These are phyloP conservation scores for Cordyceps militaris DNA, from an alignment of 2,329 filamentous ascomycete species.

Conservation along the genomic window DNA sequence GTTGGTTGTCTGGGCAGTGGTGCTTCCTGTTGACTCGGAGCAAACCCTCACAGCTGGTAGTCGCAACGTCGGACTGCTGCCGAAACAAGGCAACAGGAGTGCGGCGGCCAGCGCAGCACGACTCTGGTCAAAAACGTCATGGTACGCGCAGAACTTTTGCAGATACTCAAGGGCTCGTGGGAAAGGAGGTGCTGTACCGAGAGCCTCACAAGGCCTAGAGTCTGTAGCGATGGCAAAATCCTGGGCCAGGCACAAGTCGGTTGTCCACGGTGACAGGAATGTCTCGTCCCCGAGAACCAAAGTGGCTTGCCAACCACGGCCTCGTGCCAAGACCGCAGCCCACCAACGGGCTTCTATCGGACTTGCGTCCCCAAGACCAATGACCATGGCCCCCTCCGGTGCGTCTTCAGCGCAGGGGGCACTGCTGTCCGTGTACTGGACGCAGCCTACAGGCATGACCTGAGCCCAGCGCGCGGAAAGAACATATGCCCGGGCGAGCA, in stretches of 20 bases:
- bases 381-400: background rate
- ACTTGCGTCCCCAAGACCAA: background rate
- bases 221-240: background rate
- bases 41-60: no score
- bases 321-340: background rate
- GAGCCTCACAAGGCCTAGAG: no score
- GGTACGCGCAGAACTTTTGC: no score
- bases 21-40: background rate
- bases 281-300: background rate
- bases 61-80: background rate
- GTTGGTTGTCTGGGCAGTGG: background rate
- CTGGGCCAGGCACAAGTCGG: background rate
- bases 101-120: background rate
- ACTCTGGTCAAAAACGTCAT: background rate
- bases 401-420: no score
- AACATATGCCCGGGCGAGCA: no score
- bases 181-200: no score
- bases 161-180: background rate
- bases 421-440: no score
- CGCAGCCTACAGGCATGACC: no score
- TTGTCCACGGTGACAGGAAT: background rate
- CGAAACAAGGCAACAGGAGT: background rate
- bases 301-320: background rate
- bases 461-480: no score
- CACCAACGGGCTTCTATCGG: background rate